A percentile compares a stretch with the other conserved stretches of the same genome.
Conservation (phyloP, 2,329 filamentous ascomycete species). For the Fusarium beomiforme region DNA sequence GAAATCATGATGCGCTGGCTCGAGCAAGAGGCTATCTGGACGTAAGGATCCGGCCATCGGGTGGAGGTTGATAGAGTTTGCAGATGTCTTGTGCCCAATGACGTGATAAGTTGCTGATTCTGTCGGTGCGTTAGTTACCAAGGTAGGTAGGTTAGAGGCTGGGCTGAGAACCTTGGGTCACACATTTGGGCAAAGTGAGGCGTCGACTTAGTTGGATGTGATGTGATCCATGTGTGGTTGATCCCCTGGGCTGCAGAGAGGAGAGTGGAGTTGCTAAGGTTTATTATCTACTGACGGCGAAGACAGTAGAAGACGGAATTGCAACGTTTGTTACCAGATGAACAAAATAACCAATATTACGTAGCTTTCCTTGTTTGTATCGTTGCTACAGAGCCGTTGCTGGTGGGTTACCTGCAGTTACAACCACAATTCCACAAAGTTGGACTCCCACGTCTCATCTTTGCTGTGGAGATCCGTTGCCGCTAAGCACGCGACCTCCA, state of each 20-base stretch:
- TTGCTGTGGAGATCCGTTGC: conserved; percentile 23
- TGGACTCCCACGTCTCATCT: conserved; percentile 1
- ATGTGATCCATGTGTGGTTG: conserved; percentile 4
- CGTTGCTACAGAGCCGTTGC: conserved; percentile 19
- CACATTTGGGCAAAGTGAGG: conserved; percentile 24
- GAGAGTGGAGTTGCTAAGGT: conserved; percentile 15
- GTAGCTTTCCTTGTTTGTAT: conserved; percentile 8
- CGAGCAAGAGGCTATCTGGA: background rate
- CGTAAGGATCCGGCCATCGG: background rate
- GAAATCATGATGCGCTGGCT: conserved; percentile 15
- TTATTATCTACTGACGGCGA: conserved; percentile 2
- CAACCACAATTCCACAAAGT: conserved; percentile 26
- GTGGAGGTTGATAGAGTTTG: conserved; percentile 2
- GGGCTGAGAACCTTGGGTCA: conserved; percentile 7
- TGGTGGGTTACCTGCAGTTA: conserved; percentile 11
- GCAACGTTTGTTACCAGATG: background rate
- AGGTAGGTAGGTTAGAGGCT: background rate
- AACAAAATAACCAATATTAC: background rate
- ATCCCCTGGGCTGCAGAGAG: conserved; percentile 10
- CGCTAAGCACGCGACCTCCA: conserved; percentile 38
- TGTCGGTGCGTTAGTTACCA: conserved; percentile 1
- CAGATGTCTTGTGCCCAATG: conserved; percentile 22
- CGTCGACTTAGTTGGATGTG: conserved; percentile 2
- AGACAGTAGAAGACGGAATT: background rate
- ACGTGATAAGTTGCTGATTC: conserved; percentile 27